Evolutionary conservation across 2,329 filamentous ascomycete genomes (phyloP).

Genomic region (Balansia obtecta): DNA sequence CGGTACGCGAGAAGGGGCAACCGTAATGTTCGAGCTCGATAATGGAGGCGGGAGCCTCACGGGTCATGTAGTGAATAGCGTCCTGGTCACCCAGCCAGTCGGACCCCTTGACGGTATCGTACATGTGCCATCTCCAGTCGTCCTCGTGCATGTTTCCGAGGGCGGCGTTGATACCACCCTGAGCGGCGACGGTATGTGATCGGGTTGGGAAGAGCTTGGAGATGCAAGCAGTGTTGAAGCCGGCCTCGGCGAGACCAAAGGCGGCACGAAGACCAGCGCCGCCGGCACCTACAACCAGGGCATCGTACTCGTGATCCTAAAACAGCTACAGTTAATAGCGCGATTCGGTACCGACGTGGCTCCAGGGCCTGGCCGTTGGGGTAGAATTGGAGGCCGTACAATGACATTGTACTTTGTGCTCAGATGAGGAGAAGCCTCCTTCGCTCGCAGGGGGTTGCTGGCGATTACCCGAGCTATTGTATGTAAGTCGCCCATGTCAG

Average conservation of each 20-base stretch:
- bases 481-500: not conserved
- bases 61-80: conserved; percentile 97
- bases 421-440: conserved; percentile 80
- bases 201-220: conserved; percentile 77
- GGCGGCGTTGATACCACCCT: conserved; percentile 79
- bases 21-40: conserved; percentile 96
- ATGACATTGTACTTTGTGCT: conserved; percentile 90
- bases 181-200: conserved; percentile 71
- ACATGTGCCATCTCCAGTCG: conserved; percentile 99
- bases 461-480: conserved; percentile 67
- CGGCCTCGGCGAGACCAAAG: conserved; percentile 76
- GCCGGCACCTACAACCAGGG: conserved; percentile 80
- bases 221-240: conserved; percentile 83
- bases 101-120: conserved; percentile 94
- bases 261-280: conserved; percentile 72
- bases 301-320: conserved; percentile 96
- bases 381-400: conserved; percentile 37
- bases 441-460: conserved; percentile 76
- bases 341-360: not conserved
- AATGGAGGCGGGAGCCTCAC: conserved; percentile 82
- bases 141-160: conserved; percentile 96
- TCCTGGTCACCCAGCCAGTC: conserved; percentile 98
- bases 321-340: conserved; percentile 6
- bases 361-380: too few species aligned
- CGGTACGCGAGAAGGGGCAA: conserved; percentile 91